Conservation (phyloP, 1,139 yeast species). For the Geotrichum cucujoidarum region DNA sequence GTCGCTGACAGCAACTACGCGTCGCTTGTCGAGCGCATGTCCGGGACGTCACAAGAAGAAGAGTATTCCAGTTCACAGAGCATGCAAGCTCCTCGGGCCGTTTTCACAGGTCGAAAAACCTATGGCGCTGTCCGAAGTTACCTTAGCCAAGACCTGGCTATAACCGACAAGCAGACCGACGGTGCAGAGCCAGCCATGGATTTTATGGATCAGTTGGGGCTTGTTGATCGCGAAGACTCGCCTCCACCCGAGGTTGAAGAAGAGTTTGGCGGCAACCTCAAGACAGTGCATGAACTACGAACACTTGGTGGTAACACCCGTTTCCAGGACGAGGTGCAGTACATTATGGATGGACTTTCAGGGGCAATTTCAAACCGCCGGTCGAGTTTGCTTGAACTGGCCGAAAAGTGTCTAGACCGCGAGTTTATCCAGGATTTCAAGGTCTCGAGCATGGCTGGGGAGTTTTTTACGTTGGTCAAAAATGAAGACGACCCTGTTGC, state of each 20-base stretch:
- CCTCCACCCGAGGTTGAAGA: slow-evolving; percentile 11
- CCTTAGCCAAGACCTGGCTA: slow-evolving; percentile 10
- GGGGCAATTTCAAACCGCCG: slow-evolving; percentile 20
- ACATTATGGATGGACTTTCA: slow-evolving; percentile 38
- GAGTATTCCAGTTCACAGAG: background rate
- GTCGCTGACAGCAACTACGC: background rate
- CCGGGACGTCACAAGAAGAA: background rate
- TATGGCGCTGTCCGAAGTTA: slow-evolving; percentile 17
- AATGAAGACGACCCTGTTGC: slow-evolving; percentile 12
- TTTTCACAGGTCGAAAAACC: slow-evolving; percentile 11
- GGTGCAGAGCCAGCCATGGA: slow-evolving; percentile 5
- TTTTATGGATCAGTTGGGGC: slow-evolving; percentile 14
- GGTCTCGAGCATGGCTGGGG: slow-evolving; percentile 23
- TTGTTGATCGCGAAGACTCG: slow-evolving; percentile 17
- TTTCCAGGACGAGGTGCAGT: slow-evolving; percentile 36
- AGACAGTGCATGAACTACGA: slow-evolving; percentile 36
- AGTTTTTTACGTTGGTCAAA: slow-evolving; percentile 21
- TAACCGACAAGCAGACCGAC: background rate
- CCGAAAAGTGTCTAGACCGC: slow-evolving; percentile 27
- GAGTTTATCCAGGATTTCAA: slow-evolving; percentile 27
- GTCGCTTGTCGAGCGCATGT: slow-evolving; percentile 1
- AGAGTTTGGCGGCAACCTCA: slow-evolving; percentile 19
- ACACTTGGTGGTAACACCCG: slow-evolving; percentile 39
- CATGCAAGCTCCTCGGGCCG: slow-evolving; percentile 7
- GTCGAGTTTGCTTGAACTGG: slow-evolving; percentile 31